Base-by-base conservation (phyloP, 2,329 filamentous ascomycete genomes). In the Hypoxylon rubiginosum region DNA sequence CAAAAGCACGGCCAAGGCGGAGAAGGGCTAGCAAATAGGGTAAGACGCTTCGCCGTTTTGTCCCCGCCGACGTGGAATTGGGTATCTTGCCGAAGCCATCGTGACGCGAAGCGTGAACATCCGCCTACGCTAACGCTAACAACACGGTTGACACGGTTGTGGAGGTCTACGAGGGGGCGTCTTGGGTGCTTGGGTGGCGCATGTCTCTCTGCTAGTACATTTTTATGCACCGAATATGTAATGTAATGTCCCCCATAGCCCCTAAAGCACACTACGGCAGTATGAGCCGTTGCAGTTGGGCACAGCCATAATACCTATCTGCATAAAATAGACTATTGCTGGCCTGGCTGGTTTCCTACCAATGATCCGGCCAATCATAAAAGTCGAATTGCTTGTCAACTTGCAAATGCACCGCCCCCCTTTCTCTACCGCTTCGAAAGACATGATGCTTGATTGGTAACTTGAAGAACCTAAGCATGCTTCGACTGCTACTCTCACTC, bases 401-500 rank as follows among this genome's bases (percentile, higher is more conserved):
- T 41, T 59, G 21, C 26, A 39, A 41, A 62, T 62, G 69, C 69
- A 70, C 65, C 65, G 69, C 69, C 69, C 21, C 21, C 61, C 63
- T 60, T 48, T 58, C 53, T 24, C 52, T 51, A 57, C 57, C 48
- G 46, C 63, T 68, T 61, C 58, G 63, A 54, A 15, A 57, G 28
- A 15, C 34, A 2, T 24, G 46, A 58, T 46, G 30, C 36, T 46
- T 61, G 51, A 69, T 69, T 65, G 61, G 64, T 11, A 48, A 53
- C 13, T 57, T 48, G 21, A 10, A 30, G 15, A 36, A 50, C 15
- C 55, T 45, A 11, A 30, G 19, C 9, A 43, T 58, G 49, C 45
- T 36, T 66, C 45, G 11, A 45, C 43, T 32, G 60, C 49, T 45
- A 57, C 67, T 64, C 67, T 63, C 45, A 65, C 62, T 65, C 64